Evolutionary conservation across 805 yeast genomes (phyloP).

Genomic region (Candida nemodendra): DNA sequence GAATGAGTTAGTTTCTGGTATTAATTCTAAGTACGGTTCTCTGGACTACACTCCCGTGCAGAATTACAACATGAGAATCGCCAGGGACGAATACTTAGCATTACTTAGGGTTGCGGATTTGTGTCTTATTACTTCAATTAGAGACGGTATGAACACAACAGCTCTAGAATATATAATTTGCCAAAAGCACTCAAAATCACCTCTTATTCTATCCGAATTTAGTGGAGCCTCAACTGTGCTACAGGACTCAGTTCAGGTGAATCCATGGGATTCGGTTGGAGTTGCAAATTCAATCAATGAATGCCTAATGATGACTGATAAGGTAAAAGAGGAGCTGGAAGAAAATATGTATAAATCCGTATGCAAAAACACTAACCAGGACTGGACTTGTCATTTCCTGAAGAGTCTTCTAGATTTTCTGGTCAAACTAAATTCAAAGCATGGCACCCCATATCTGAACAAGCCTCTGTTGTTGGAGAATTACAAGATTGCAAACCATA

Average conservation of each 20-base stretch:
- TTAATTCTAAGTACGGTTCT: conserved; percentile 82
- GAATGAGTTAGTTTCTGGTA: conserved; percentile 73
- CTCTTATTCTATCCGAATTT: conserved; percentile 87
- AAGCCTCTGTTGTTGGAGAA: conserved; percentile 59
- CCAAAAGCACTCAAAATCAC: conserved; percentile 69
- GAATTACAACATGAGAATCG: conserved; percentile 88
- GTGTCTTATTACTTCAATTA: conserved; percentile 81
- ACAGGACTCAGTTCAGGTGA: conserved; percentile 74
- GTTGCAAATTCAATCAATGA: conserved; percentile 81
- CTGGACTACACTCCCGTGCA: conserved; percentile 84
- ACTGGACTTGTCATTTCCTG: conserved; percentile 72
- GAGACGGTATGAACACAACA: conserved; percentile 97
- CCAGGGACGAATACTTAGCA: conserved; percentile 86
- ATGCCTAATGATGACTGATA: conserved; percentile 55
- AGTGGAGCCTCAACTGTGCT: conserved; percentile 81
- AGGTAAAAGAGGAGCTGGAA: conserved; percentile 47
- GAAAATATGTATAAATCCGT: conserved; percentile 61
- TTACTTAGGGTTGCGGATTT: conserved; percentile 85
- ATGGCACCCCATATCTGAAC: conserved; percentile 80
- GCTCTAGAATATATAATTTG: conserved; percentile 89
- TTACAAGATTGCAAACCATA: conserved; percentile 59
- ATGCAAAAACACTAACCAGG: conserved; percentile 67
- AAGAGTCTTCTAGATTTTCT: conserved; percentile 33
- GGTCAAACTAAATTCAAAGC: conserved; percentile 40
- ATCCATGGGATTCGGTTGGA: conserved; percentile 97